Base-by-base conservation (phyloP, 164 flowering plant genomes). In the Akebia trifoliata region DNA sequence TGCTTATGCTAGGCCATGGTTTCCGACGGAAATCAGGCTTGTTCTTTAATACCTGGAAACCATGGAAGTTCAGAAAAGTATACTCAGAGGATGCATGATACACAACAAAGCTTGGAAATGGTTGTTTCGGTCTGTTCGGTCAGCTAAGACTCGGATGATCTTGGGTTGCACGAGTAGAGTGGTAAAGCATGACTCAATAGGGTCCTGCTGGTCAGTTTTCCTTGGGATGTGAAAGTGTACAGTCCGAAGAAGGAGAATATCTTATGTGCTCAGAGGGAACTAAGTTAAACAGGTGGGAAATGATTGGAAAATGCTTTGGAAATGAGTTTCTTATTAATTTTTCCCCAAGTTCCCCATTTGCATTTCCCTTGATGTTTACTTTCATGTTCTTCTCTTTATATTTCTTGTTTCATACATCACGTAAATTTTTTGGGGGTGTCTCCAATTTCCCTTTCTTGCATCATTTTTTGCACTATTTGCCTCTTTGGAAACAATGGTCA, bases 1-100 rank as follows among this genome's bases (percentile, higher is more conserved):
- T 69, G 75, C 91, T 94, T 58, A 90, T 85, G 70, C 65, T 82
- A 70, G 97, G 93, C 99, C 99, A 94, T 56, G 99, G 99, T 70
- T 87, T 94, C 52, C 93, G 84, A 9, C 83, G 81, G 63, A 87
- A 94, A 70, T 90, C 97, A 69, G 99, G 99, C 63, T 87, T 94
- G 70, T 87, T 94, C 61, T 73, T 76, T 24, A 90, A 67, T 30
- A 94, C 99, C 99, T 94, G 77, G 36, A 69, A 63, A 63, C n/a
- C 40, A 58, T 48, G 42, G 17, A 61, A 22, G 32, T n/a, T 20
- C 22, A 25, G 31, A 44, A 40, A 53, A 18, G 31, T 43, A 4
- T 51, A 51, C 2, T 30, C 40, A 43, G 18, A 42, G 43, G 43
- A 14, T n/a, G n/a, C n/a, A n/a, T n/a, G 52, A 25, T 2, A 37